Evolutionary conservation across 352 stramenopile genomes (phyloP).

Genomic region (Phytophthora lateralis): DNA sequence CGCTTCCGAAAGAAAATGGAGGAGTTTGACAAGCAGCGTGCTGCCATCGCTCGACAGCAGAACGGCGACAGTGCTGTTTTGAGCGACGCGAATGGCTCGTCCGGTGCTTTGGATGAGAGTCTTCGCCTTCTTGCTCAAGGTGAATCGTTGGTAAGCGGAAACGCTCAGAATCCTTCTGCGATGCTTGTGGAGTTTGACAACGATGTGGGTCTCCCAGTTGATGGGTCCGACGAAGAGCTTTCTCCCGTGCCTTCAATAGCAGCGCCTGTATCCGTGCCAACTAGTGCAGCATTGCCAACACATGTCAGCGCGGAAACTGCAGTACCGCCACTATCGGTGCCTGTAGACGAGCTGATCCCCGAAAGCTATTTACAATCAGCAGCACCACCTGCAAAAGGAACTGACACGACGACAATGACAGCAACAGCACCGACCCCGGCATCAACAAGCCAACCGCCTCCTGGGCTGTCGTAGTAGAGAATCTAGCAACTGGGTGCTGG

Average conservation of each 20-base stretch:
- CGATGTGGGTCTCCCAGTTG: conserved; percentile 31
- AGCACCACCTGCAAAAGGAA: conserved; percentile 13
- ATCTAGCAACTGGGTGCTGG: conserved; percentile 20
- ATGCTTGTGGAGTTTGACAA: conserved; percentile 35
- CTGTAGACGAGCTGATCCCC: conserved; percentile 35
- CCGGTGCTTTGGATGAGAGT: conserved; percentile 34
- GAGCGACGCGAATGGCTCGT: conserved; percentile 34
- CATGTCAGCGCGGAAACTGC: conserved; percentile 15
- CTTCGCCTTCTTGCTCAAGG: conserved; percentile 29
- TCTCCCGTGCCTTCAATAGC: conserved; percentile 13
- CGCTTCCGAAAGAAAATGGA: conserved; percentile 85
- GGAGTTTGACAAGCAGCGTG: conserved; percentile 80
- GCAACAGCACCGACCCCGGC: conserved; percentile 19
- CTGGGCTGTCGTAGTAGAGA: conserved; percentile 32
- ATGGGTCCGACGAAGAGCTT: conserved; percentile 29
- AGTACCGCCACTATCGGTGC: conserved; percentile 10
- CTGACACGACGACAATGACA: conserved; percentile 16
- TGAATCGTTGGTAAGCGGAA: conserved; percentile 21
- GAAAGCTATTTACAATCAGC: conserved; percentile 42
- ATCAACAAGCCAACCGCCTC: conserved; percentile 10
- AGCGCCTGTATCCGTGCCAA: conserved; percentile 5
- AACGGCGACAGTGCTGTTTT: conserved; percentile 43
- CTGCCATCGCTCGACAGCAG: conserved; percentile 64
- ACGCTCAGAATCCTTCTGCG: conserved; percentile 17
- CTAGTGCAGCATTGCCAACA: conserved; percentile 13